Evolutionary conservation across 257 asterid species (phyloP), one percentile per base, ranked within the genome.

Genomic region (Galeopsis tetrahit): DNA sequence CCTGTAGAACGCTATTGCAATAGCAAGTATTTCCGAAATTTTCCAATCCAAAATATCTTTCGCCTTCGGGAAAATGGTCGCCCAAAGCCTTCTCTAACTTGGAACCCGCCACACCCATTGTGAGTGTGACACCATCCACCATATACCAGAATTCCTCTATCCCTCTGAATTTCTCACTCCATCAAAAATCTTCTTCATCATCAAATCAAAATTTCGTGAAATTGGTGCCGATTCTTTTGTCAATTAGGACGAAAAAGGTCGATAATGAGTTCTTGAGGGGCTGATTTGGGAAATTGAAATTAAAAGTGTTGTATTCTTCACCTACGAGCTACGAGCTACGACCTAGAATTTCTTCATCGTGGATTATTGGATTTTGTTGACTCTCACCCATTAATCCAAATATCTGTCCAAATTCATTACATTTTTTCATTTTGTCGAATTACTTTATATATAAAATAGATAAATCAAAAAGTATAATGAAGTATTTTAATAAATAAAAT

Each of bases 51-150:
- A 88, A 88, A 70, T 88, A 88, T 10, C 95, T 79, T 62, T 88
- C 95, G 40, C 95, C 95, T 69, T 88, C 95, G 15, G 95, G 95
- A 32, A 88, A 88, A 32, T 86, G 92, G 76, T 88, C 95, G 35
- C 92, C 92, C 64, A 88, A 71, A 46, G 95, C 92, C 74, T 88
- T 88, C 78, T 88, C 95, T 39, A 88, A 81, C 80, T 80, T 86
- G 40, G 95, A 88, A 75, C 95, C 90, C 69, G 88, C 80, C 66
- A 85, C 90, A 73, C 95, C 92, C 95, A 86, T 84, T 69, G 44
- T 67, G 68, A 72, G 70, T 67, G 76, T 56, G 79, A 79, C 78
- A 82, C 87, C 92, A 76, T 86, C 89, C 44, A 86, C 83, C 70
- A 82, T 71, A 65, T 82, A 86, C 87, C 89, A 86, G 75, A 84